Evolutionary conservation across 2,329 filamentous ascomycete genomes (phyloP), one percentile per base, ranked within the genome.

Genomic region (Ceratocystiopsis sp.): DNA sequence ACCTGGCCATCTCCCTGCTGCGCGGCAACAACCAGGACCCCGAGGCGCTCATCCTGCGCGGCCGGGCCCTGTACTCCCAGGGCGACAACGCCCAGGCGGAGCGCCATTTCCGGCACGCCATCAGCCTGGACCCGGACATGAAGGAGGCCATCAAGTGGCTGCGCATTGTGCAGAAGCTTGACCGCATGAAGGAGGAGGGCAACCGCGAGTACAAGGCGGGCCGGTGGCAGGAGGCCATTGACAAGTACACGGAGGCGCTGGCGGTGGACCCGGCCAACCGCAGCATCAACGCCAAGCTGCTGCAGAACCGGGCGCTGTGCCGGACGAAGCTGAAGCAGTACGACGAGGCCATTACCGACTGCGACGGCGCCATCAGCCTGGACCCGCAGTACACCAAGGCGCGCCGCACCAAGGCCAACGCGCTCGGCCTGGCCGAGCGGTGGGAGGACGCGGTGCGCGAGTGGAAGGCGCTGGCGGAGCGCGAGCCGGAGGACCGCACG

Each of bases 71-170:
- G 41, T 96, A 96, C 55, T 80, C 78, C 4, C 84, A 91, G 58
- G 91, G 91, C 29, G 91, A 98, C 52, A 94, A 94, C 55, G 84
- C 93, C 3, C 93, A 95, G 68, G 89, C 91, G 2, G 73, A 94
- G 37, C 83, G 89, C 57, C 84, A 93, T 59, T 91, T 96, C 66
- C 77, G 85, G 50, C 84, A 91, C 64, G 91, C 89, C 17, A 66
- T 94, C 44, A 82, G 72, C 58, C 85, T 87, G 59, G 91, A 96
- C 53, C 91, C 91, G 10, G 91, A 98, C 60, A 91, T 83, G 66
- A 80, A 77, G 53, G 80, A 84, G 49, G 89, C 87, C 9, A 75
- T 94, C 53, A 93, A 86, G 64, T 89, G 84, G 65, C 68, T 96
- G 47, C 76, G 84, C 48, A 82, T 83, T 57, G 85, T 95, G 38